Evolutionary conservation across 2,329 filamentous ascomycete species (phyloP).

Genomic region (Fusarium praegraminearum): DNA sequence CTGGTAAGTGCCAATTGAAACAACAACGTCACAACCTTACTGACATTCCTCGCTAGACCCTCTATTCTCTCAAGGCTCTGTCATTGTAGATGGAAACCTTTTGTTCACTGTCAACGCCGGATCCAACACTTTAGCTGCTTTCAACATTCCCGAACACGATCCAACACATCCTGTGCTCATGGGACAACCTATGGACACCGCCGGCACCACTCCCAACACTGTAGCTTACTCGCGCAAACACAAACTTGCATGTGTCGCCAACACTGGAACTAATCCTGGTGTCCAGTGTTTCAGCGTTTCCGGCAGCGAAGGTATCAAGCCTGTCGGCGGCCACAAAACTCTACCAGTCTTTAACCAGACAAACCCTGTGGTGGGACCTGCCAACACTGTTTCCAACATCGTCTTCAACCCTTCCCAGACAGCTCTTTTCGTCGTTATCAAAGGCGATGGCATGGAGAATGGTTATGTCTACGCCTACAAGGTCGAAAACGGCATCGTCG

Average conservation of each 20-base stretch:
- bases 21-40: rapidly evolving
- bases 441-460: neutral
- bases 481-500: neutral
- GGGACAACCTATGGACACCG: neutral
- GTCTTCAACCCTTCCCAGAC: constrained; percentile 20
- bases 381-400: constrained; percentile 9
- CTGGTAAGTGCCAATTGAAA: neutral
- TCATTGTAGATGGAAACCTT: neutral
- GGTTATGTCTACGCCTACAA: constrained; percentile 13
- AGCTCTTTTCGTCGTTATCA: constrained; percentile 5
- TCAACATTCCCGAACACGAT: constrained; percentile 6
- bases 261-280: constrained; percentile 13
- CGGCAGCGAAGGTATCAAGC: neutral
- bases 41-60: neutral
- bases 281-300: constrained; percentile 15
- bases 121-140: constrained; percentile 9
- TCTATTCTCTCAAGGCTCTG: neutral
- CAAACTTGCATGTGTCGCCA: constrained; percentile 10
- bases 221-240: constrained; percentile 13
- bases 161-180: neutral
- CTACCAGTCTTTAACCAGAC: neutral
- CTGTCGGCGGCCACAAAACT: neutral
- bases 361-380: neutral
- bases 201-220: constrained; percentile 9
- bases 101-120: constrained; percentile 16